These are phyloP conservation scores for Zopfochytrium polystomum DNA, from an alignment of 371 early-diverging fungal species.

Conservation along the genomic window DNA sequence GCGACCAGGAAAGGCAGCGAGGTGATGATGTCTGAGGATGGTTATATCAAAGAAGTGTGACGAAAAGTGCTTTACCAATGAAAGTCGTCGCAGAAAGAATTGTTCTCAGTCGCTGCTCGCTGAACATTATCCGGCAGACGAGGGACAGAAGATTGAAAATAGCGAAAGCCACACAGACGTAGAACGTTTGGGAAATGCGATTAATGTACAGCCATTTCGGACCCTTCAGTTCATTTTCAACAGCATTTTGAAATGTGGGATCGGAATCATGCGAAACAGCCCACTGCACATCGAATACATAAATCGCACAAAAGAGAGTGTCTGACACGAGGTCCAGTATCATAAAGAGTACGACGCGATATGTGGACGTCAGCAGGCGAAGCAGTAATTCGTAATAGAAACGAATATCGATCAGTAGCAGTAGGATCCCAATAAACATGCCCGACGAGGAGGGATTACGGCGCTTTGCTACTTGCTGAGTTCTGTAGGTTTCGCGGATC, in stretches of 20 bases:
- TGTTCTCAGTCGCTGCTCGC: conserved; percentile 13
- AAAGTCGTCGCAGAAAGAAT: conserved; percentile 21
- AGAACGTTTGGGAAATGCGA: conserved; percentile 55
- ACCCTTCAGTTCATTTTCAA: conserved; percentile 30
- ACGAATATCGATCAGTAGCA: too few species aligned
- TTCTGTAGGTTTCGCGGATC: too few species aligned
- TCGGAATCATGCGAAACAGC: conserved; percentile 30
- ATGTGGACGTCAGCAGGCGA: too few species aligned
- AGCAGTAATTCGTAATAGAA: too few species aligned
- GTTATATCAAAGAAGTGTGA: too few species aligned
- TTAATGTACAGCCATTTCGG: conserved; percentile 64
- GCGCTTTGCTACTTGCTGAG: too few species aligned
- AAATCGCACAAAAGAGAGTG: conserved; percentile 59
- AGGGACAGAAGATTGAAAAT: conserved; percentile 22
- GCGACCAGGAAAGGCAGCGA: conserved; percentile 36
- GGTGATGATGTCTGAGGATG: too few species aligned
- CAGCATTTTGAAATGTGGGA: not conserved
- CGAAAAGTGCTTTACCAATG: too few species aligned
- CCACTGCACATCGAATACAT: conserved; percentile 63
- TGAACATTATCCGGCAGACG: conserved; percentile 15
- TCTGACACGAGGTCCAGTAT: conserved; percentile 49
- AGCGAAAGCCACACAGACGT: conserved; percentile 27
- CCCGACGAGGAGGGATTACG: too few species aligned
- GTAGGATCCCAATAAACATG: too few species aligned
- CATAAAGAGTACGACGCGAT: too few species aligned